Conservation (phyloP, 495 filamentous ascomycete genomes). For the Halenospora varia region DNA sequence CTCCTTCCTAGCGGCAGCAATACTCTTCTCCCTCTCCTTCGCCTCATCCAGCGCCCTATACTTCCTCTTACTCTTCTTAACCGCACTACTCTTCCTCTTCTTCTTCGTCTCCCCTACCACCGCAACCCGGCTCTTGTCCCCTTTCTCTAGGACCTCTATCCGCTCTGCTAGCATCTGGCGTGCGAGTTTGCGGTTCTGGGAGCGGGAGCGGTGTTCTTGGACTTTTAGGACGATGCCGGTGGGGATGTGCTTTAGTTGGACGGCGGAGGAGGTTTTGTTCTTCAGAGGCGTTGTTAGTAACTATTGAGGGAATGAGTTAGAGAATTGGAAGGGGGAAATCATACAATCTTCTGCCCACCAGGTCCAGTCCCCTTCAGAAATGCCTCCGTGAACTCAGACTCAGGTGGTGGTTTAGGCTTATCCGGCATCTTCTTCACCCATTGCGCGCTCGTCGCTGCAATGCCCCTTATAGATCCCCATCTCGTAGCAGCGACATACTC, state of each 20-base stretch:
- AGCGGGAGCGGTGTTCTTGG: constrained; percentile 82
- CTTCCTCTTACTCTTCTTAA: constrained; percentile 46
- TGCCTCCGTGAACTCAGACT: constrained; percentile 72
- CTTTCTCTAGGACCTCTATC: constrained; percentile 62
- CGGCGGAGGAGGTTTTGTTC: constrained; percentile 97
- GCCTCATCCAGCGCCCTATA: constrained; percentile 44
- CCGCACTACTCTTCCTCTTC: constrained; percentile 43
- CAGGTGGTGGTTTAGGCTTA: constrained; percentile 60
- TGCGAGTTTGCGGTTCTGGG: constrained; percentile 87
- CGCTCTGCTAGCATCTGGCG: constrained; percentile 70
- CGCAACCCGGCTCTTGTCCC: constrained; percentile 37
- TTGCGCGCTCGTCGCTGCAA: constrained; percentile 10
- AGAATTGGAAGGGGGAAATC: constrained; percentile 20
- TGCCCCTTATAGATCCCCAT: no score
- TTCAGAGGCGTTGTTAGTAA: constrained; percentile 25
- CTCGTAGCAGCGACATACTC: constrained; percentile 2
- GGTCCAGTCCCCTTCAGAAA: constrained; percentile 93
- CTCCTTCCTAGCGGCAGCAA: no score
- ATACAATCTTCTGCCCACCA: constrained; percentile 89
- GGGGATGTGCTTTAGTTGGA: constrained; percentile 86
- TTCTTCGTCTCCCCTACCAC: constrained; percentile 38
- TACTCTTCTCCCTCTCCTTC: constrained; percentile 28
- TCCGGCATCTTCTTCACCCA: constrained; percentile 58
- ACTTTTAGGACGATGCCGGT: constrained; percentile 89
- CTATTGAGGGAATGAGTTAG: constrained; percentile 9